A percentile compares a stretch with the other conserved stretches of the same genome.
Conservation (phyloP, 2,329 filamentous ascomycete genomes). For the Penicillium sp. region DNA sequence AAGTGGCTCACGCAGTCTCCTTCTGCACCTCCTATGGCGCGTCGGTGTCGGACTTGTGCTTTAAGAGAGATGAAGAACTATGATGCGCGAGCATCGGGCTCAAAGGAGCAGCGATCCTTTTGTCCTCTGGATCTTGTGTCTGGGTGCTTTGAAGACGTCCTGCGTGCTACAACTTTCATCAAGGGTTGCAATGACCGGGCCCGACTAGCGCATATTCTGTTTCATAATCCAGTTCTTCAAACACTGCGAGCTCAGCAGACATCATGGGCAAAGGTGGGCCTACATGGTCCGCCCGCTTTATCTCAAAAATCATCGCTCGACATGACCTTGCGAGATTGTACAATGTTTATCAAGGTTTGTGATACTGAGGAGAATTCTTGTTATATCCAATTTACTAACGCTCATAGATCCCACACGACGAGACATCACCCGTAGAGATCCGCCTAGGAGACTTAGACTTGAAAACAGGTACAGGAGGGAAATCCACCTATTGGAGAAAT, state of each 20-base stretch:
- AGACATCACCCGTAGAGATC: conserved; percentile 37
- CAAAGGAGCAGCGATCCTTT: conserved; percentile 45
- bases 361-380: not conserved
- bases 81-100: conserved; percentile 31
- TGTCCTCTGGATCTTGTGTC: conserved; percentile 68
- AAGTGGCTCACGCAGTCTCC: conserved; percentile 82
- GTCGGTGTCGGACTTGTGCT: conserved; percentile 75
- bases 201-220: conserved; percentile 35
- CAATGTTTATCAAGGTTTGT: conserved; percentile 66
- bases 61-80: conserved; percentile 51
- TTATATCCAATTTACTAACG: not conserved
- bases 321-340: conserved; percentile 81
- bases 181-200: conserved; percentile 40
- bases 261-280: conserved; percentile 35
- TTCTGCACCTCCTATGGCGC: conserved; percentile 63
- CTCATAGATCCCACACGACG: conserved; percentile 36
- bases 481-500: conserved; percentile 68
- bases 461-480: conserved; percentile 65
- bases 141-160: conserved; percentile 43
- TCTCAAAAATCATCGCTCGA: conserved; percentile 61
- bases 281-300: conserved; percentile 36
- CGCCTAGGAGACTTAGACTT: conserved; percentile 76
- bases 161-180: conserved; percentile 43
- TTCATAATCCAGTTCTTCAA: conserved; percentile 35
- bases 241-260: conserved; percentile 38